These are phyloP conservation scores for Citrus mangshanensis DNA, from an alignment of 345 rosid species.

Conservation along the genomic window DNA sequence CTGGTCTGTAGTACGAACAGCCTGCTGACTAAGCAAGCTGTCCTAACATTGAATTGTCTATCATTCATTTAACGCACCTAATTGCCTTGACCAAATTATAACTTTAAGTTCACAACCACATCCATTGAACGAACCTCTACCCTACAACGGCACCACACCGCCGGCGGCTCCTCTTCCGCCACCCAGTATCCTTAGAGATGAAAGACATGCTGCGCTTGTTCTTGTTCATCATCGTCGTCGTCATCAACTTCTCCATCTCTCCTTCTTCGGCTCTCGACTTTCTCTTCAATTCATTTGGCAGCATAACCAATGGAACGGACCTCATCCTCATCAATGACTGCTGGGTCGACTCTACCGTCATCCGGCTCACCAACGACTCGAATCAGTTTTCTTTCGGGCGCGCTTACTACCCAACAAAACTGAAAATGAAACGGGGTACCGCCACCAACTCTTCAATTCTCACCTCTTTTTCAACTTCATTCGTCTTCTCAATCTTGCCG, in stretches of 20 bases:
- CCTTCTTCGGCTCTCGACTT: constrained; percentile 40
- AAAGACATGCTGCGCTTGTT: not conserved
- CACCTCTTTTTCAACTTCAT: constrained; percentile 72
- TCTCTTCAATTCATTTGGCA: constrained; percentile 59
- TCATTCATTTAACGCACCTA: not conserved
- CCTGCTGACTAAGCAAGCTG: not conserved
- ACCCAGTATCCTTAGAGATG: constrained; percentile 10
- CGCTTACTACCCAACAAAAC: constrained; percentile 49
- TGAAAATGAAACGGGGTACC: constrained; percentile 36
- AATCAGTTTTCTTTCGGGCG: constrained; percentile 58
- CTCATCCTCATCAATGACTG: constrained; percentile 62
- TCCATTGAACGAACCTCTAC: not conserved
- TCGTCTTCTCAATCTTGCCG: constrained; percentile 46
- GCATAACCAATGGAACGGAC: constrained; percentile 35
- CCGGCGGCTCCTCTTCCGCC: not conserved
- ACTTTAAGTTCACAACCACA: not conserved
- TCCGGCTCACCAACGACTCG: constrained; percentile 65
- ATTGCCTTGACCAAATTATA: not conserved
- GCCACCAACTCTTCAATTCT: constrained; percentile 44
- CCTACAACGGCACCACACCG: not conserved
- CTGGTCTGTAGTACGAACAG: not conserved
- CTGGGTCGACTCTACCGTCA: constrained; percentile 46
- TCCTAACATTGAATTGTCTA: not conserved
- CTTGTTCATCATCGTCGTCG: not conserved
- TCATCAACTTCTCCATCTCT: constrained; percentile 11